Evolutionary conservation across 306 rosid species (phyloP).

Genomic region (Mucuna pruriens): DNA sequence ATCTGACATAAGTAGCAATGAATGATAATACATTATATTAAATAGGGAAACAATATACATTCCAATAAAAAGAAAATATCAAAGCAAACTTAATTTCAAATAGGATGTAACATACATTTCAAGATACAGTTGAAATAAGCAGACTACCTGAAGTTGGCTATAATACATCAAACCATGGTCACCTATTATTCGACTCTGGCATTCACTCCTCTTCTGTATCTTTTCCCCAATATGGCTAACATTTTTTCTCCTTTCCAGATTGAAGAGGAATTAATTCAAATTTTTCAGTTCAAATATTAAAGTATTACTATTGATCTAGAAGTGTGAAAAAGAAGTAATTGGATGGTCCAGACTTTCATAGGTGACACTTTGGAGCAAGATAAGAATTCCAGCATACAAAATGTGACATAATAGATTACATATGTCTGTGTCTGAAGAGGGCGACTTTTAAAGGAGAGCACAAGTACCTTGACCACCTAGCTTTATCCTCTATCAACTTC

Average conservation of each 20-base stretch:
- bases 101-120: not conserved
- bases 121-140: not conserved
- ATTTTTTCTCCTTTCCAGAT: constrained; percentile 23
- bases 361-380: constrained; percentile 27
- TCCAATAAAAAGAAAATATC: not conserved
- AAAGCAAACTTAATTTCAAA: constrained; percentile 25
- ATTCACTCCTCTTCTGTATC: constrained; percentile 18
- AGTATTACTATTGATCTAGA: not conserved
- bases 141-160: not conserved
- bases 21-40: not conserved
- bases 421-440: not conserved
- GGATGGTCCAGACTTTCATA: constrained; percentile 18
- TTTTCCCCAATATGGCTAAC: not conserved
- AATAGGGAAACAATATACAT: not conserved
- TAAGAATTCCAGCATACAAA: constrained; percentile 10
- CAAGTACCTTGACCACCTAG: constrained; percentile 95
- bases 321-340: not conserved
- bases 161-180: constrained; percentile 28
- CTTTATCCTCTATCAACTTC: constrained; percentile 91
- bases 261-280: constrained; percentile 24
- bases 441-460: constrained; percentile 28
- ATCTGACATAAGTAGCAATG: not conserved
- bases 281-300: not conserved
- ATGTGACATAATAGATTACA: not conserved
- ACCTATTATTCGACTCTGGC: constrained; percentile 6